Evolutionary conservation across 1,139 yeast species (phyloP).

Genomic region (Yamadazyma jaroonii): DNA sequence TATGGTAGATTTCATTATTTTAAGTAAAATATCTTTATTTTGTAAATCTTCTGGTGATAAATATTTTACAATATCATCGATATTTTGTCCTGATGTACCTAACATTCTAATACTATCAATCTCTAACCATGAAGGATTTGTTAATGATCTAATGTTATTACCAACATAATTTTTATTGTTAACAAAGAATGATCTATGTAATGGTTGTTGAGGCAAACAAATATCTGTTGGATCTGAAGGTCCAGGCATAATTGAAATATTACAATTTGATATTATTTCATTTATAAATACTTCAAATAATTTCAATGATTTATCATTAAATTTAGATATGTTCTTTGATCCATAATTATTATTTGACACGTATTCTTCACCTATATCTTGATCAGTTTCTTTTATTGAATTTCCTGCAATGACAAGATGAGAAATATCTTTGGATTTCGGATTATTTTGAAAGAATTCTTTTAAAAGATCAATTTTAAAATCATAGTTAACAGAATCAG

Average conservation of each 20-base stretch:
- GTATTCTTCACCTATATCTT: constrained; percentile 27
- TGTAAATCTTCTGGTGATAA: constrained; percentile 22
- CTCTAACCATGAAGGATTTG: constrained; percentile 77
- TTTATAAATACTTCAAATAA: constrained; percentile 56
- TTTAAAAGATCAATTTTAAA: constrained; percentile 58
- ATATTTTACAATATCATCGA: constrained; percentile 74
- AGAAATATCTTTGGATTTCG: constrained; percentile 35
- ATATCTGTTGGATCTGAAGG: constrained; percentile 76
- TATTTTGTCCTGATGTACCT: constrained; percentile 83
- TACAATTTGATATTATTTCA: constrained; percentile 58
- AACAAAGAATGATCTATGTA: constrained; percentile 71
- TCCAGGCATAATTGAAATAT: constrained; percentile 85
- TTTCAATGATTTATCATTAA: constrained; percentile 38
- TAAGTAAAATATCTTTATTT: constrained; percentile 29
- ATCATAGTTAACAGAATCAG: constrained; percentile 37
- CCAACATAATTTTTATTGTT: constrained; percentile 43
- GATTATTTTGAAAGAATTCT: constrained; percentile 64
- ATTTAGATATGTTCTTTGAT: constrained; percentile 50
- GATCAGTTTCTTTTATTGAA: constrained; percentile 38
- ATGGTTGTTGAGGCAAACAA: constrained; percentile 85
- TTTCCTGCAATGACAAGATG: constrained; percentile 75
- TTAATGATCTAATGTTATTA: constrained; percentile 42
- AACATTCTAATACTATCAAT: constrained; percentile 55
- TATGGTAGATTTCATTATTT: constrained; percentile 65
- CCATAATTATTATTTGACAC: constrained; percentile 46